Evolutionary conservation across 495 filamentous ascomycete species (phyloP), one percentile per base, ranked within the genome.

Genomic region (Hyaloscypha finlandica): DNA sequence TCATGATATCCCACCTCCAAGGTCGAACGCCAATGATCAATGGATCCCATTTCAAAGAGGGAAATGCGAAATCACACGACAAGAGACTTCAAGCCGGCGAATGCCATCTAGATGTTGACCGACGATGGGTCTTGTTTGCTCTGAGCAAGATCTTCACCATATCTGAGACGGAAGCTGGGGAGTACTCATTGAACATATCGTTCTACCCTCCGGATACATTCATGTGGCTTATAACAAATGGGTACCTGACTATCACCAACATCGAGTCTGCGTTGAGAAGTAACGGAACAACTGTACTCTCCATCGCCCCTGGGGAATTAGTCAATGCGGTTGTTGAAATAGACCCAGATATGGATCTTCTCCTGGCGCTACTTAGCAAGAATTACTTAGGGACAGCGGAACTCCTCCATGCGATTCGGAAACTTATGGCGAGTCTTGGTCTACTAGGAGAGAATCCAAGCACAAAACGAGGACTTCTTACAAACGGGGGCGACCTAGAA

Each of bases 221-320:
- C 66, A 80, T 82, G 20, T 92, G 89, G 79, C 81, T 93, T 1
- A 80, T 88, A 20, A 76, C 83, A 37, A 77, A 83, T 8, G 88
- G 89, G n/a, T 83, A 90, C 63, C 66, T 93, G 39, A 86, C 84
- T 11, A 69, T 81, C 0, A 81, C 84, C 14, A 89, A 89, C 57
- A 76, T 92, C 45, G 87, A 87, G 65, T 83, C 81, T 68, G 78
- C 89, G 64, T 76, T 90, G 78, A 75, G 80, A 77, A 76, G 80
- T 45, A 84, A 83, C 68, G 80, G 80, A 0, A 52, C n/a, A 2
- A 19, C 60, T n/a, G 19, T 33, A 25, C n/a, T 20, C 76, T 25
- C 63, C 69, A 70, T 88, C 16, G 77, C 87, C 4, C 81, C 84
- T 22, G 84, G 85, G 30, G 81, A 89, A 33, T 80, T 92, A 22